phyloP scores from a whole-genome alignment of 2,329 filamentous ascomycete species.

The Botrytis aclada region DNA sequence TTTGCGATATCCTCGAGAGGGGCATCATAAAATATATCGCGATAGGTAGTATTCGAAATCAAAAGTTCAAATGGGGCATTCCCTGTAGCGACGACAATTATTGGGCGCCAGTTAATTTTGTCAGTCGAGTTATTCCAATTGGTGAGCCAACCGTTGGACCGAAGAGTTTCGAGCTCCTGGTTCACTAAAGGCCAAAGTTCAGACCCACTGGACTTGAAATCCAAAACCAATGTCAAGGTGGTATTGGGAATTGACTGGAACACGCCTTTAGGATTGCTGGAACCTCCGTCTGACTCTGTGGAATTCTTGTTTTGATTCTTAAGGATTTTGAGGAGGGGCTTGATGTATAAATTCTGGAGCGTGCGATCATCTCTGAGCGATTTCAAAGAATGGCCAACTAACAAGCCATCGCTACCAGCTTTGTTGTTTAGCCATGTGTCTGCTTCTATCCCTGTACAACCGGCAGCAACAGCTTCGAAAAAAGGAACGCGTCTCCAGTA shows the following conservation, averaged over 20 bases:
- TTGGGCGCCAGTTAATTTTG: conserved; percentile 37
- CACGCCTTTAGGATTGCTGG: conserved; percentile 22
- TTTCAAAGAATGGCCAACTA: conserved; percentile 54
- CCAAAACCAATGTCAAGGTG: conserved; percentile 45
- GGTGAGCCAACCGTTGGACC: conserved; percentile 41
- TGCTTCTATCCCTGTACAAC: conserved; percentile 56
- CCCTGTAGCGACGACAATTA: conserved; percentile 52
- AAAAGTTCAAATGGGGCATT: conserved; percentile 42
- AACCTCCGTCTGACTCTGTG: not conserved
- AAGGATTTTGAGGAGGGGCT: conserved; percentile 56
- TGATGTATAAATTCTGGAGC: conserved; percentile 55
- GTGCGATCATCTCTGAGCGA: conserved; percentile 53
- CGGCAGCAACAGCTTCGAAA: conserved; percentile 52
- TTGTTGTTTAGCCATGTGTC: conserved; percentile 59
- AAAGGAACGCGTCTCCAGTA: conserved; percentile 50
- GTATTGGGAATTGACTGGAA: conserved; percentile 22
- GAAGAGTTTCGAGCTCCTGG: conserved; percentile 42
- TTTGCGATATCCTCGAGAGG: conserved; percentile 37
- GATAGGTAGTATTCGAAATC: conserved; percentile 39
- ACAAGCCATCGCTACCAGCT: conserved; percentile 41
- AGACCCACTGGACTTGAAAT: conserved; percentile 47
- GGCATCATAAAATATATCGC: conserved; percentile 50
- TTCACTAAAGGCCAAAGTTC: conserved; percentile 41
- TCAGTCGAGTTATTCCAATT: conserved; percentile 40
- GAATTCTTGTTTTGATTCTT: conserved; percentile 44